phyloP scores from a whole-genome alignment of 371 early-diverging fungal genomes.

The Parasitella parasitica region DNA sequence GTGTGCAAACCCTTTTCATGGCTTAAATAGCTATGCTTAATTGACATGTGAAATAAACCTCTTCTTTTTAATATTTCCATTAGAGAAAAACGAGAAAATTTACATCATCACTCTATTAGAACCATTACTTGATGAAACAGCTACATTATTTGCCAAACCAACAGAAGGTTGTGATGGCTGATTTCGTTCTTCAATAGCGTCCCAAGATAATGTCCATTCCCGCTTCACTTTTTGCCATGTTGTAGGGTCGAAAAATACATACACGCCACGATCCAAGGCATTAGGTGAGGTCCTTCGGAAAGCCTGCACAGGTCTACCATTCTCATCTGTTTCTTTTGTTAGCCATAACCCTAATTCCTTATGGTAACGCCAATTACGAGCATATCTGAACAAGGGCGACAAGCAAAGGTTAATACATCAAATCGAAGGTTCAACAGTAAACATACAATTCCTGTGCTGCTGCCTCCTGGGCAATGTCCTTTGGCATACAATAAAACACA shows the following conservation, averaged over 20 bases:
- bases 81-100: neutral
- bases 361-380: conserved; percentile 91
- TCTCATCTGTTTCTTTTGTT: conserved; percentile 59
- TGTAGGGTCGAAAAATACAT: conserved; percentile 83
- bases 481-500: conserved; percentile 91
- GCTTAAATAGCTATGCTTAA: conserved; percentile 1
- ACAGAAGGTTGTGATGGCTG: conserved; percentile 24
- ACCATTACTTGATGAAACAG: neutral
- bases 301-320: conserved; percentile 26
- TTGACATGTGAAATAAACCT: neutral
- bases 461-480: conserved; percentile 84
- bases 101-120: conserved; percentile 24
- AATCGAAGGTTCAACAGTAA: neutral
- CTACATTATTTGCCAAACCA: conserved; percentile 1
- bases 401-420: neutral
- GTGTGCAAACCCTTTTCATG: conserved; percentile 47
- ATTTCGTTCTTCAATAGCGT: conserved; percentile 79
- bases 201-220: conserved; percentile 80
- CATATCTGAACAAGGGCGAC: no score
- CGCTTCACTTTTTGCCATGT: conserved; percentile 81
- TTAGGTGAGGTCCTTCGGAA: conserved; percentile 46
- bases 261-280: conserved; percentile 76
- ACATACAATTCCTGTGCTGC: conserved; percentile 89
- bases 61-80: neutral
- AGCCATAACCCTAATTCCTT: conserved; percentile 87